These are phyloP conservation scores for Umbelopsis sp. DNA, from an alignment of 192 early-diverging fungal genomes.

Conservation along the genomic window DNA sequence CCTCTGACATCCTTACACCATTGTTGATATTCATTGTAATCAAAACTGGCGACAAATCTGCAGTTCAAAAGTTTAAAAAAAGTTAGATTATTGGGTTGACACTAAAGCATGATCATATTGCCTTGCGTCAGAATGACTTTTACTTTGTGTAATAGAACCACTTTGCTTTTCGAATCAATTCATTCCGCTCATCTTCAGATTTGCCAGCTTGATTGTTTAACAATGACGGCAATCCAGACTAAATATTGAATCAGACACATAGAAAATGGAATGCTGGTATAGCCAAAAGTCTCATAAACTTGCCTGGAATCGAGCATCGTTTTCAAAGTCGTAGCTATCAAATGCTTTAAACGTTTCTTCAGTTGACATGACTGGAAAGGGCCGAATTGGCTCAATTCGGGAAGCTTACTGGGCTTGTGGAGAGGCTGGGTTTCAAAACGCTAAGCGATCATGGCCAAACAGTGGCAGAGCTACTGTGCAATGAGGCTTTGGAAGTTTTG, in stretches of 20 bases:
- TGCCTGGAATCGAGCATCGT: conserved; percentile 44
- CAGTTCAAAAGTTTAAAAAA: not conserved
- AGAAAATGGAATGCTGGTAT: not conserved
- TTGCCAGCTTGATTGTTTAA: conserved; percentile 33
- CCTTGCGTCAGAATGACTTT: not conserved
- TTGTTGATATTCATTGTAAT: conserved; percentile 35
- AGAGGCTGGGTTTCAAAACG: no score
- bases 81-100: not conserved
- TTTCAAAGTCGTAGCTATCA: conserved; percentile 44
- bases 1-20: conserved; percentile 30
- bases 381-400: no score
- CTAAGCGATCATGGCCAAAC: no score
- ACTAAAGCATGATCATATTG: not conserved
- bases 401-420: no score
- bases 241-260: not conserved
- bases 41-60: conserved; percentile 40
- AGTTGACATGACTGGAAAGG: conserved; percentile 18
- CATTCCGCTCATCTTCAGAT: conserved; percentile 19
- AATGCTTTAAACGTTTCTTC: conserved; percentile 34
- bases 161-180: conserved; percentile 39
- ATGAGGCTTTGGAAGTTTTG: no score
- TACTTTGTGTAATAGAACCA: conserved; percentile 53
- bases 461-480: no score
- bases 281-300: not conserved
- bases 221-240: conserved; percentile 42